These are phyloP conservation scores for Ceratobasidium sp. DNA, from an alignment of 1,284 basidiomycete genomes.

Conservation along the genomic window DNA sequence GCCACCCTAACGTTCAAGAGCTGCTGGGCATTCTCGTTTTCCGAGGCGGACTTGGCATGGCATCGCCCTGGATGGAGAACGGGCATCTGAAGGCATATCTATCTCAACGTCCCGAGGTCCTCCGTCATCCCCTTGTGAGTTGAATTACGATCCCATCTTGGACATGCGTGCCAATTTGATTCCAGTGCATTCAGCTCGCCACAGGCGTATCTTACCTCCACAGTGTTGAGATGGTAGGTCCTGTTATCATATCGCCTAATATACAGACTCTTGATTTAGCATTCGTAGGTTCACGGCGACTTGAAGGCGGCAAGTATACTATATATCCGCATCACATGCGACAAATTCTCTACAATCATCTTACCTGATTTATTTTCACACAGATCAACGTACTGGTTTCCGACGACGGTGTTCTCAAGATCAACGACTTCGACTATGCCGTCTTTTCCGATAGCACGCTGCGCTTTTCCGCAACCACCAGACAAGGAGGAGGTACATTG, in stretches of 20 bases:
- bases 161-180: background rate
- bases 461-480: background rate
- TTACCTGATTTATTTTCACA: no score
- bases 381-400: background rate
- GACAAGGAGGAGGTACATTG: background rate
- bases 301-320: background rate
- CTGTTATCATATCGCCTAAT: no score
- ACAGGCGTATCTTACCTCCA: background rate
- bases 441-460: background rate
- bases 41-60: background rate
- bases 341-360: no score
- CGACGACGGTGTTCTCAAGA: background rate
- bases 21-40: background rate
- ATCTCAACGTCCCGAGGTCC: background rate
- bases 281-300: background rate
- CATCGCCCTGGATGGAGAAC: background rate
- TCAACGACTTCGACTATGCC: background rate
- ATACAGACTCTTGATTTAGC: no score
- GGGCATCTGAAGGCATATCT: background rate
- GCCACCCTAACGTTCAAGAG: background rate
- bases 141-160: background rate
- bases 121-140: background rate
- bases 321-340: no score
- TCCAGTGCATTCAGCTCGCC: background rate
- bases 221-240: background rate